A percentile compares a stretch with the other conserved stretches of the same genome.
These are phyloP conservation scores for Penicillium daleae DNA, from an alignment of 495 filamentous ascomycete genomes.

Conservation along the genomic window DNA sequence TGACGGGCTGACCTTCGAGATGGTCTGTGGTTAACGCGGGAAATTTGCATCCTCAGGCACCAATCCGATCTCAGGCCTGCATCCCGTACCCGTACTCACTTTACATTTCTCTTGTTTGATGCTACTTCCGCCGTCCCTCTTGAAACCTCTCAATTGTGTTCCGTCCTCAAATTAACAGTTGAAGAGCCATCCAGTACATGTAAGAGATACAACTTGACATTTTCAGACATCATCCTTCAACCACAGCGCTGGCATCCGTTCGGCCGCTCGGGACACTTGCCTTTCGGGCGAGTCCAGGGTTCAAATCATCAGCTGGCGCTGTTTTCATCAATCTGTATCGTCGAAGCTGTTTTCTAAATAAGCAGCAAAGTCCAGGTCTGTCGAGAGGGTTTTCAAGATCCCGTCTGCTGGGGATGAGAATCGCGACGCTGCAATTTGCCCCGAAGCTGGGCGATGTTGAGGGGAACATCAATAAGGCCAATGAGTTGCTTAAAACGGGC, in stretches of 20 bases:
- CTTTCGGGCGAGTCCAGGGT: slow-evolving; percentile 7
- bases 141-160: not conserved
- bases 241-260: slow-evolving; percentile 4
- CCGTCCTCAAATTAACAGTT: not conserved
- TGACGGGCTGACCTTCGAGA: not conserved
- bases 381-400: slow-evolving; percentile 22
- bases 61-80: not conserved
- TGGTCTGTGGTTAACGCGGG: not conserved
- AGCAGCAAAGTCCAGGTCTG: too few relatives aligned
- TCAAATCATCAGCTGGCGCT: not conserved
- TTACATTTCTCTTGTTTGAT: too few relatives aligned
- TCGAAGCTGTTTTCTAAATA: not conserved
- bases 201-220: not conserved
- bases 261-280: slow-evolving; percentile 10
- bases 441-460: slow-evolving; percentile 74
- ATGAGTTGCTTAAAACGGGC: slow-evolving; percentile 64
- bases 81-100: not conserved
- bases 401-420: slow-evolving; percentile 60
- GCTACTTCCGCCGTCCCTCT: not conserved
- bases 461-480: slow-evolving; percentile 74
- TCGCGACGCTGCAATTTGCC: slow-evolving; percentile 80
- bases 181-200: too few relatives aligned
- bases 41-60: slow-evolving; percentile 4
- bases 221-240: slow-evolving; percentile 18
- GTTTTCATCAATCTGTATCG: not conserved